Evolutionary conservation across 2,329 filamentous ascomycete species (phyloP), one percentile per base, ranked within the genome.

Genomic region (Cordyceps cateniannulata): DNA sequence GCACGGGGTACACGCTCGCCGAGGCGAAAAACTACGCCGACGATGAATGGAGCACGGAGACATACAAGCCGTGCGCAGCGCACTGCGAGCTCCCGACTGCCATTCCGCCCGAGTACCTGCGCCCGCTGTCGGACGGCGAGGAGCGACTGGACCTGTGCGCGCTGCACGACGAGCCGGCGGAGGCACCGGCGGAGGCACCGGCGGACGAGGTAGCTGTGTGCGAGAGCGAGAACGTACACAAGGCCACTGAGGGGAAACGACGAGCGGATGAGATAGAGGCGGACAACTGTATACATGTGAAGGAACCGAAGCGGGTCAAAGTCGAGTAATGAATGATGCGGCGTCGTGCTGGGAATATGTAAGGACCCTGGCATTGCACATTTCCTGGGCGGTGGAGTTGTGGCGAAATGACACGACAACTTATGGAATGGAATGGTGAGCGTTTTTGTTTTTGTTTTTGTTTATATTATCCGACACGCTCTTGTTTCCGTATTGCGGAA

Each of bases 1-100:
- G 73, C 65, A 75, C 73, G n/a, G 73, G 73, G 0, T 76, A 76
- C 58, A 76, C 73, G 42, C 70, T 76, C 50, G 73, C 73, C 3
- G 73, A 76, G 60, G 73, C 73, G 42, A 76, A 75, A 62, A 76
- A 76, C 54, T 76, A 76, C 54, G 73, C 73, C 22, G 73, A 75
- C 40, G 62, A 64, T 12, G 65, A 64, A n/a, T 76, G 73, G 73
- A 71, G 65, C 9, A 70, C 70, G 6, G 69, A 70, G 32, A 69
- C 67, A 3, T 76, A 76, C 56, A 70, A 73, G 59, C 69, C 73
- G 12, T 76, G 73, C 35, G 64, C 73, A 27, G 59, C 48, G 22
- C 69, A 65, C 24, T 76, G 73, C 52, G 65, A 69, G 42, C 68
- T 75, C 20, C 66, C 63, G 18, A 75, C 72, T 25, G 73, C 73